Conservation (phyloP, 2,329 filamentous ascomycete species). For the Tolypocladium ophioglossoides region DNA sequence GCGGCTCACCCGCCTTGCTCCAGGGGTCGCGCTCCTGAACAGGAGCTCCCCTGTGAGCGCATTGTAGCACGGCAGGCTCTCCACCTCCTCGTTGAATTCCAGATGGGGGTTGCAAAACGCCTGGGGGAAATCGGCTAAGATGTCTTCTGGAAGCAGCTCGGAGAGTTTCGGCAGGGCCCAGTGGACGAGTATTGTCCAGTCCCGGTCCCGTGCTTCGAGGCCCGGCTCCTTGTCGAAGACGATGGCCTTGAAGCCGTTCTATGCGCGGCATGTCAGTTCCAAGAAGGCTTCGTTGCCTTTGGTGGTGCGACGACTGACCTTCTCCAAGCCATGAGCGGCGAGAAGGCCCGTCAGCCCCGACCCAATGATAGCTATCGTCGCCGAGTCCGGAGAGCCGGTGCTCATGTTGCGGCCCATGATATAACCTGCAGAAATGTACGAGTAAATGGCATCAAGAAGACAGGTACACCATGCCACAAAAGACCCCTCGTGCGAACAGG, state of each 20-base stretch:
- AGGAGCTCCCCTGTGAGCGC: slow-evolving; percentile 24
- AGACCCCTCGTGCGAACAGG: not conserved
- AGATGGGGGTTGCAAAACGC: slow-evolving; percentile 24
- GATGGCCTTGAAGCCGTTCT: slow-evolving; percentile 21
- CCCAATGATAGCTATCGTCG: slow-evolving; percentile 23
- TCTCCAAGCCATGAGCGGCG: slow-evolving; percentile 24
- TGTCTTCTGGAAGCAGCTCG: slow-evolving; percentile 20
- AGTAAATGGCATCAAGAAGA: not conserved
- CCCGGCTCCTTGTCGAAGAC: slow-evolving; percentile 20
- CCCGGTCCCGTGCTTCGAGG: slow-evolving; percentile 18
- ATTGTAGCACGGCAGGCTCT: slow-evolving; percentile 20
- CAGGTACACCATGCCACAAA: not conserved
- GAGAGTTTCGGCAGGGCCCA: slow-evolving; percentile 26
- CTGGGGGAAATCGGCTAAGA: slow-evolving; percentile 16
- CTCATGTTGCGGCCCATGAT: not conserved
- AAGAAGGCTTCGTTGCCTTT: not conserved
- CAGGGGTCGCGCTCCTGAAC: slow-evolving; percentile 21
- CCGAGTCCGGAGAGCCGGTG: slow-evolving; percentile 8
- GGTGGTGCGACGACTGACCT: slow-evolving; percentile 11
- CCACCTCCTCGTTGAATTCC: slow-evolving; percentile 16
- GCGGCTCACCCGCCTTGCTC: slow-evolving; percentile 22
- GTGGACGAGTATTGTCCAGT: slow-evolving; percentile 29
- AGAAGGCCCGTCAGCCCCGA: slow-evolving; percentile 26
- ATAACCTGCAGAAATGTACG: not conserved
- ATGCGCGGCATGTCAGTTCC: not conserved